phyloP scores from a whole-genome alignment of 1,284 basidiomycete species.

The Malassezia globosa region DNA sequence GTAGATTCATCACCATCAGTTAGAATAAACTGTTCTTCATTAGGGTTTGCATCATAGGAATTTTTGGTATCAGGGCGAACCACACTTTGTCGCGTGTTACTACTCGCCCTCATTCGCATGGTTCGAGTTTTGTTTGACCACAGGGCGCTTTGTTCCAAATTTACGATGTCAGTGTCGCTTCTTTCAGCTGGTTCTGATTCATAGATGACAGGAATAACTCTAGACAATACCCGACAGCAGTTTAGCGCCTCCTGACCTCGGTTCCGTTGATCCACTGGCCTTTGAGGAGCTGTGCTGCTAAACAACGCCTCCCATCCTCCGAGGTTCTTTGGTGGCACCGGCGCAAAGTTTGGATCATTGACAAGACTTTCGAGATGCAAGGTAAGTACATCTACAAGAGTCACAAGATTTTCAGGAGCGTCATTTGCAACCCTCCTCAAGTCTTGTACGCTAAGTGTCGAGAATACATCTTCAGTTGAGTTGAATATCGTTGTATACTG shows the following conservation, averaged over 20 bases:
- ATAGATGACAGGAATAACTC: conserved; percentile 31
- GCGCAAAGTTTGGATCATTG: conserved; percentile 31
- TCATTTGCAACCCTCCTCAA: conserved; percentile 22
- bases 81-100: neutral
- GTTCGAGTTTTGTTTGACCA: conserved; percentile 12
- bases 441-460: conserved; percentile 27
- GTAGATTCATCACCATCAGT: neutral
- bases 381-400: conserved; percentile 32
- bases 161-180: conserved; percentile 5
- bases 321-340: conserved; percentile 16
- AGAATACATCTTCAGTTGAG: conserved; percentile 29
- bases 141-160: conserved; percentile 19
- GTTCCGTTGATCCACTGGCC: conserved; percentile 19
- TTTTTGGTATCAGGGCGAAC: neutral
- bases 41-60: neutral
- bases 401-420: conserved; percentile 37
- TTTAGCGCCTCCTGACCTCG: conserved; percentile 36
- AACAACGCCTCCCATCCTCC: conserved; percentile 13
- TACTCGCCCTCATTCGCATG: neutral
- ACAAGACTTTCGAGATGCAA: conserved; percentile 38
- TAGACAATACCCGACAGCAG: conserved; percentile 34
- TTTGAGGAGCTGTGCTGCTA: conserved; percentile 14
- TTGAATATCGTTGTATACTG: conserved; percentile 27
- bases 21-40: neutral
- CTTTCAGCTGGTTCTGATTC: neutral